These are phyloP conservation scores for Ilyonectria mors-panacis DNA, from an alignment of 2,329 filamentous ascomycete species.

Conservation along the genomic window DNA sequence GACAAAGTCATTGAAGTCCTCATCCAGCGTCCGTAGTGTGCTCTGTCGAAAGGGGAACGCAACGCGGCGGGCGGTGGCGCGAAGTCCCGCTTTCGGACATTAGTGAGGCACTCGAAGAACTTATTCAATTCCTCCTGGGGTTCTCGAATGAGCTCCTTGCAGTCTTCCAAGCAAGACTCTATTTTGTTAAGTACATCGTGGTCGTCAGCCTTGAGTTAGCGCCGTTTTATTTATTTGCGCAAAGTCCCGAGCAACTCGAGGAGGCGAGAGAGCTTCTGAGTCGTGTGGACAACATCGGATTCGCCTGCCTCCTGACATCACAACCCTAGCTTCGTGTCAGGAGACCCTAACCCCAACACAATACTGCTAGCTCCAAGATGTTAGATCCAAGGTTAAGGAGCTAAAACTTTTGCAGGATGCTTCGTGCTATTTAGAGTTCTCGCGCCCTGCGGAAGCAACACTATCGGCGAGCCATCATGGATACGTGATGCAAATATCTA, in stretches of 20 bases:
- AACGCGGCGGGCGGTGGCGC: constrained; percentile 31
- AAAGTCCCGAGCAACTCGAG: constrained; percentile 46
- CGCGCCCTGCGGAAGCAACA: too few relatives aligned
- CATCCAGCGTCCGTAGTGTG: constrained; percentile 56
- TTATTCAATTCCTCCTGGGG: constrained; percentile 47
- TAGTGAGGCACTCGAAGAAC: constrained; percentile 33
- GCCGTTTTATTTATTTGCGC: constrained; percentile 25
- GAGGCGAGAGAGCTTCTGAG: constrained; percentile 46
- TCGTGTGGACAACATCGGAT: constrained; percentile 46
- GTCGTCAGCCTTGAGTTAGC: constrained; percentile 45
- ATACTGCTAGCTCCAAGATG: too few relatives aligned
- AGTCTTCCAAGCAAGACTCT: constrained; percentile 44
- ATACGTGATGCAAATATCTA: too few relatives aligned
- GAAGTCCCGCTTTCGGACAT: not conserved
- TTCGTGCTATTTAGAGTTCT: too few relatives aligned
- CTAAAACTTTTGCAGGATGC: too few relatives aligned
- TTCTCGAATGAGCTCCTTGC: constrained; percentile 47
- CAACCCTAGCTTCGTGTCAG: too few relatives aligned
- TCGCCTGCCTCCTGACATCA: too few relatives aligned
- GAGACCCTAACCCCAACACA: too few relatives aligned
- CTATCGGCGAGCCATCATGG: too few relatives aligned
- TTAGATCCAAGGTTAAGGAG: too few relatives aligned
- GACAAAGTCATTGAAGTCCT: constrained; percentile 52
- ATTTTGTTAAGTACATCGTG: constrained; percentile 38
- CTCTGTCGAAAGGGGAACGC: constrained; percentile 53